These are phyloP conservation scores for Zangia roseola DNA, from an alignment of 768 basidiomycete genomes.

Conservation along the genomic window DNA sequence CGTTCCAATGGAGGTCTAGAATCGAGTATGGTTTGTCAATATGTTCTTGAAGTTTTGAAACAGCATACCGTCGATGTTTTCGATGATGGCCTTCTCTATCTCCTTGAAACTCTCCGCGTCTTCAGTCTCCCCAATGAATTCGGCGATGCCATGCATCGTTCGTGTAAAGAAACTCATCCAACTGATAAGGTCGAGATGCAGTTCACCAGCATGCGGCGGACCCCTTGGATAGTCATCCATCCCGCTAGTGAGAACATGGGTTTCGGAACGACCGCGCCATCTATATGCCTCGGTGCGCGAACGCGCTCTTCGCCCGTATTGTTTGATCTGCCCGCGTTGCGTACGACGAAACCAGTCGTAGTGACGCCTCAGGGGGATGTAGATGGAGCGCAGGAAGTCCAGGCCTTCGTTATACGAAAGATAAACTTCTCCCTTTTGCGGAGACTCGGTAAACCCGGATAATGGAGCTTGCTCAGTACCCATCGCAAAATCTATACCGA, in stretches of 20 bases:
- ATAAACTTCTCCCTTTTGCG: constrained; percentile 45
- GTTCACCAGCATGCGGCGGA: constrained; percentile 83
- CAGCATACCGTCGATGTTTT: constrained; percentile 76
- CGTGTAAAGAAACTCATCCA: constrained; percentile 97
- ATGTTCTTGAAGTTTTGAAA: background rate
- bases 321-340: constrained; percentile 90
- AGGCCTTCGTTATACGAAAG: constrained; percentile 60
- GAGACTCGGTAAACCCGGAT: constrained; percentile 13
- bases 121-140: constrained; percentile 82
- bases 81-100: constrained; percentile 77
- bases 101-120: constrained; percentile 74
- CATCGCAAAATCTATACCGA: constrained; percentile 63
- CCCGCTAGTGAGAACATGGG: constrained; percentile 89
- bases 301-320: constrained; percentile 80
- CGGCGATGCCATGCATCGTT: constrained; percentile 90
- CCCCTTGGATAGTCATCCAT: constrained; percentile 97
- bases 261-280: constrained; percentile 87
- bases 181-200: constrained; percentile 89
- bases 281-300: constrained; percentile 90
- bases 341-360: constrained; percentile 97
- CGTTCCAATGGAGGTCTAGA: constrained; percentile 90
- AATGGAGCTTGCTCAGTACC: constrained; percentile 55
- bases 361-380: constrained; percentile 80
- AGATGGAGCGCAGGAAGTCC: constrained; percentile 75
- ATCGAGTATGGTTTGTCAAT: background rate